phyloP scores from a whole-genome alignment of 345 rosid genomes.

The Euclidium syriacum region DNA sequence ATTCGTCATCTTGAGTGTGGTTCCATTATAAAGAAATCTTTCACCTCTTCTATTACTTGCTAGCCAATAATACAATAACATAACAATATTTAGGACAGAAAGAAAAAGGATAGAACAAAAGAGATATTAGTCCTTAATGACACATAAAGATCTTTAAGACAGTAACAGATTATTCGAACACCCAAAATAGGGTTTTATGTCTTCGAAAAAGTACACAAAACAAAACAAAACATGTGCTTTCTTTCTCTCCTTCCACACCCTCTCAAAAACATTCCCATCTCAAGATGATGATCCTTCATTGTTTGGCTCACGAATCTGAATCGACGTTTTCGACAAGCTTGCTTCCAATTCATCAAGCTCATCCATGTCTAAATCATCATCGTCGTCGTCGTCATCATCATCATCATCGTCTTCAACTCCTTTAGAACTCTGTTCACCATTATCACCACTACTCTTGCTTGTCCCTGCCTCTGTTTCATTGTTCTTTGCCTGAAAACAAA shows the following conservation, averaged over 20 bases:
- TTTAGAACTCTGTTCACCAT: slow-evolving; percentile 14
- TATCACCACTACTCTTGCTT: slow-evolving; percentile 23
- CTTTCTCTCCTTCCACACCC: slow-evolving; percentile 8
- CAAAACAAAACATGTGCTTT: slow-evolving; percentile 19
- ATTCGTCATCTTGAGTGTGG: no score
- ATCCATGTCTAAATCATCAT: slow-evolving; percentile 69
- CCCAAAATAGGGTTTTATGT: neutral
- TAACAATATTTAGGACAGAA: neutral
- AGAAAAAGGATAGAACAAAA: neutral
- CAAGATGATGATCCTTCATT: slow-evolving; percentile 26
- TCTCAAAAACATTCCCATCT: slow-evolving; percentile 8
- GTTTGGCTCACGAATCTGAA: slow-evolving; percentile 50
- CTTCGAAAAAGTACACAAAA: slow-evolving; percentile 22
- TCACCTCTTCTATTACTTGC: no score
- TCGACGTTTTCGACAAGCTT: slow-evolving; percentile 64
- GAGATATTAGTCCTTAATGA: slow-evolving; percentile 1
- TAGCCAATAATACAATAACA: no score
- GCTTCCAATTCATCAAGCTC: slow-evolving; percentile 80
- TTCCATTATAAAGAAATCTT: no score
- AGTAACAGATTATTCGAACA: slow-evolving; percentile 21
- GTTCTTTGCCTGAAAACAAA: slow-evolving; percentile 23
- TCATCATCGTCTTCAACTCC: slow-evolving; percentile 18
- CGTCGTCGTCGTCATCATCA: slow-evolving; percentile 17
- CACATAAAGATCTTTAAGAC: slow-evolving; percentile 14
- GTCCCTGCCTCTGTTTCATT: slow-evolving; percentile 33